Conservation (phyloP, 208 protist species). For the Spironucleus salmonicida region DNA sequence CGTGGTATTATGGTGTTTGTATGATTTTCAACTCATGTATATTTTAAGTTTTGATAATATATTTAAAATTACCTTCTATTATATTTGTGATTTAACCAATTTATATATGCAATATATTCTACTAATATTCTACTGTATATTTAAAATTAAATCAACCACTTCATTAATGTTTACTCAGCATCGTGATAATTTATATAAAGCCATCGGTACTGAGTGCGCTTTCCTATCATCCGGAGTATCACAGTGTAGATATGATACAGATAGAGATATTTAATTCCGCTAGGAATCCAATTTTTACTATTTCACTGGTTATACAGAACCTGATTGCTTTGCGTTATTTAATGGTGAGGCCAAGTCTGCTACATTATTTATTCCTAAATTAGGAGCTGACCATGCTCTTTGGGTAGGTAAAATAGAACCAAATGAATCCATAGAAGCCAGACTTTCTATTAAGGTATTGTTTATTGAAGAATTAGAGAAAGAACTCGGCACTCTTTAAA, state of each 20-base stretch:
- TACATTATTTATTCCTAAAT: constrained; percentile 16
- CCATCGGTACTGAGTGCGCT: neutral
- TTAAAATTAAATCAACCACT: too few species aligned
- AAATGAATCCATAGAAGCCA: neutral
- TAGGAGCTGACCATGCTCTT: constrained; percentile 6
- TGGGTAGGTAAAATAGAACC: neutral
- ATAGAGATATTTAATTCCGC: constrained; percentile 24
- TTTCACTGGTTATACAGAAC: constrained; percentile 25
- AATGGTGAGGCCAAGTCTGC: neutral
- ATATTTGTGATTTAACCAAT: too few species aligned
- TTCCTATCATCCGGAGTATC: neutral
- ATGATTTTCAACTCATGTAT: too few species aligned
- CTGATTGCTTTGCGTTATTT: constrained; percentile 21
- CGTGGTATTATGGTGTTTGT: too few species aligned
- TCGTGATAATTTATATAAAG: neutral
- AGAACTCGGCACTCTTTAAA: too few species aligned
- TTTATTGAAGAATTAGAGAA: constrained; percentile 21
- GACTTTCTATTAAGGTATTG: neutral
- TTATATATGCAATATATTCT: too few species aligned
- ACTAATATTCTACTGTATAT: too few species aligned
- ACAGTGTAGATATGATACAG: constrained; percentile 13
- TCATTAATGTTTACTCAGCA: too few species aligned
- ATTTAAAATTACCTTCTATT: too few species aligned
- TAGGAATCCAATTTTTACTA: constrained; percentile 36
- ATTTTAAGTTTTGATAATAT: too few species aligned